Evolutionary conservation across 805 yeast species (phyloP), one percentile per base, ranked within the genome.

Genomic region (Saccharomycopsis javanensis): DNA sequence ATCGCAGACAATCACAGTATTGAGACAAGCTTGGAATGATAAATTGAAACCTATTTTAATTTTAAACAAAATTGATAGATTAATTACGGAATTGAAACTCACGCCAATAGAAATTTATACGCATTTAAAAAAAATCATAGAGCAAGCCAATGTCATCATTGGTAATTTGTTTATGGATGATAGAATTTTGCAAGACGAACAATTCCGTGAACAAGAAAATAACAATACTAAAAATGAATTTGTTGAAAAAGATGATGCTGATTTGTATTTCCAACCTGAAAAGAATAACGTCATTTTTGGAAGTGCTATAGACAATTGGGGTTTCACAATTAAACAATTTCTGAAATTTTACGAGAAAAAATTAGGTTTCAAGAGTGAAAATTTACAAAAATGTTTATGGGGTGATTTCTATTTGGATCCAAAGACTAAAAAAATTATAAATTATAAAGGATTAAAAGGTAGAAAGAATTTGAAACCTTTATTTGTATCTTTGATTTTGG

Each of bases 231-330:
- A 42, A 6, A 30, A 53, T 7, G 61, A 83, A 56, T 87, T 76
- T 65, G 77, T 84, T 23, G 96, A 88, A 63, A 79, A 78, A 59
- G 86, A 82, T 62, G 98, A 91, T 68, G 80, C 83, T 35, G 95
- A 84, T 64, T 71, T 91, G 27, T 91, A 91, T 67, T 92, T 92
- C 61, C 78, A 88, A 16, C 99, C 99, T 0, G 87, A 85, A 54
- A 79, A 81, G 62, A 89, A 89, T 67, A 92, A 92, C 66, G 97
- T 92, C 4, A 81, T 92, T 0, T 92, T 92, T 73, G 92, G 96
- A 0, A 77, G 83, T 30, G 99, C 99, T 0, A 76, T 86, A 18
- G 99, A 94, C 71, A 98, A 98, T 11, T 94, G 99, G 98, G 99
- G 98, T 0, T 94, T 94, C 69, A 86, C 88, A 48, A 76, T 94